Evolutionary conservation across 495 filamentous ascomycete species (phyloP).

Genomic region (Neurospora sp.): DNA sequence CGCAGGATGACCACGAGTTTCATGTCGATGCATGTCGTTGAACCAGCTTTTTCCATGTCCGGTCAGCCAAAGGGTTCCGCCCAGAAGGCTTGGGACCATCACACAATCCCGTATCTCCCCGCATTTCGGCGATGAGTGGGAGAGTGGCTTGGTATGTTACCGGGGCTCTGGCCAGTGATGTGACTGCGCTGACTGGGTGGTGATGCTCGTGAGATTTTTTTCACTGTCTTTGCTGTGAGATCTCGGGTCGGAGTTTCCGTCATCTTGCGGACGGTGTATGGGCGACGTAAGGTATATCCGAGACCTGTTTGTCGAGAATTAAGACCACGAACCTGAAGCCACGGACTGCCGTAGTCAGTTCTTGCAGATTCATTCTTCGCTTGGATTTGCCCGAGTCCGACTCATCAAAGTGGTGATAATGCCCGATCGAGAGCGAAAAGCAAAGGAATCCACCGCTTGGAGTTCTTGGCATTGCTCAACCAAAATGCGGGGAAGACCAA

Average conservation of each 20-base stretch:
- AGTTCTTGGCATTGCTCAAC: not conserved
- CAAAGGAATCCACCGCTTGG: not conserved
- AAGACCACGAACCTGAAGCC: not conserved
- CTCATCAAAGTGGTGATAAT: not conserved
- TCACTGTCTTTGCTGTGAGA: not conserved
- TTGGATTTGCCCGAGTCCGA: not conserved
- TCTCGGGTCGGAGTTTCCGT: not conserved
- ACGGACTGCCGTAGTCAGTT: not conserved
- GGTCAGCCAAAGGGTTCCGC: not conserved
- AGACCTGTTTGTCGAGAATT: not conserved
- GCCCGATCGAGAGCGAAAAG: not conserved
- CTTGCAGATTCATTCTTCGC: not conserved
- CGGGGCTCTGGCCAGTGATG: not conserved
- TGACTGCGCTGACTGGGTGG: not conserved
- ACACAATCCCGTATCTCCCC: not conserved
- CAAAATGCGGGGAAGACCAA: not conserved
- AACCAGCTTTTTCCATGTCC: not conserved
- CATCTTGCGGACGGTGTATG: not conserved
- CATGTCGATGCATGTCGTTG: not conserved
- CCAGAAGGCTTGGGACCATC: not conserved
- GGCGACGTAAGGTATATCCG: not conserved
- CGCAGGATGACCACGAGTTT: not conserved
- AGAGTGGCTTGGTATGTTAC: not conserved
- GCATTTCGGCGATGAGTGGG: not conserved
- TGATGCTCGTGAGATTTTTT: not conserved